Evolutionary conservation across 225 moss, liverwort and hornwort species (phyloP), one percentile per base, ranked within the genome.

Genomic region (Polytrichum formosum): DNA sequence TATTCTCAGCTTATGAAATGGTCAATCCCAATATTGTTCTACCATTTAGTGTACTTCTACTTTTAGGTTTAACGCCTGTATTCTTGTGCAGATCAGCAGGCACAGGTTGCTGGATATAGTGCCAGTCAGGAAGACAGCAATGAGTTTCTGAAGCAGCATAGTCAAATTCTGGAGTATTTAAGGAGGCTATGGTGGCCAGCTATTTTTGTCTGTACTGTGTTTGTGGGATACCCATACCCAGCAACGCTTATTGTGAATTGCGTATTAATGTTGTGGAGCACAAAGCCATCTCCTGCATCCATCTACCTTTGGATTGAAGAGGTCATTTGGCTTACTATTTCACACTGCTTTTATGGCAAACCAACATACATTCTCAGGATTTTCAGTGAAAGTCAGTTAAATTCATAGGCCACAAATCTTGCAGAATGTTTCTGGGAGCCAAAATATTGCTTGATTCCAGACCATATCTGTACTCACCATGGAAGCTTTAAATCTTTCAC

Each of bases 221-320:
- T 81, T 65, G 55, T 92, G 30, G 87, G 91, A 26, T 96, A 87
- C 72, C 90, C 87, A n/a, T 89, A 84, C 71, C 93, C 93, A 1
- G 46, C 80, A 54, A 87, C 91, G 5, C 64, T 96, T 59, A 61
- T 96, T 72, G 74, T 80, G n/a, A 90, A 90, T 55, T 78, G 85
- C 67, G 7, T 90, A 1, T 72, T 93, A 19, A 75, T 96, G 53
- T 77, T 93, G 85, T 96, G 93, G 93, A 93, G 79, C 74, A 91
- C 95, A 55, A 96, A 93, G 61, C 95, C 95, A 1, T 78, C 53
- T 61, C 88, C 90, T 75, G 69, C 88, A 76, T 90, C 95, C 13
- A 88, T 95, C 21, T 87, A 93, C 65, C 29, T 86, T 27, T 96
- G 91, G 93, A 80, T 91, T 73, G 87, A 88, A 77, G 73, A 87